A percentile compares a stretch with the other conserved stretches of the same genome.
Evolutionary conservation across 345 rosid genomes (phyloP).

Genomic region (Rhizophora mangle): DNA sequence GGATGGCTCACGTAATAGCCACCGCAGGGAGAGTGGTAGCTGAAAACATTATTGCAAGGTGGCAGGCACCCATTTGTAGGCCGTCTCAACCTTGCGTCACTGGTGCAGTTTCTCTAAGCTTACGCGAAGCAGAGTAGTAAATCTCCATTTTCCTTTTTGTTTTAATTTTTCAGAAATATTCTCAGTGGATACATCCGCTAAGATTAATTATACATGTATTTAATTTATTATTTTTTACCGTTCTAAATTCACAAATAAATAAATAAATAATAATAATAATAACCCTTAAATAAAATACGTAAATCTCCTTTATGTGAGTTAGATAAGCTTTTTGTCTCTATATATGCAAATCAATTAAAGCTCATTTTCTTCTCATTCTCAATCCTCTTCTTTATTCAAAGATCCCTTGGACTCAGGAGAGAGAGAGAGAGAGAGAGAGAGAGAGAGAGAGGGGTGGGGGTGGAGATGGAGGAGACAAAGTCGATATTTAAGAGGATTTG

Average conservation of each 20-base stretch:
- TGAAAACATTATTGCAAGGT: background rate
- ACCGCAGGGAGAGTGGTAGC: background rate
- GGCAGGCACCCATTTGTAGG: background rate
- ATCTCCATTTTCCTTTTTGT: background rate
- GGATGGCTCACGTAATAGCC: background rate
- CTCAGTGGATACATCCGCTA: too few species aligned
- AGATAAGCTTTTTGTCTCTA: too few species aligned
- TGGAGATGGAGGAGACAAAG: conserved; percentile 45
- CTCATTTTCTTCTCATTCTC: conserved; percentile 5
- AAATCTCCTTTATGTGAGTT: too few species aligned
- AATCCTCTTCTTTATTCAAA: background rate
- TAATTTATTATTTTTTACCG: too few species aligned
- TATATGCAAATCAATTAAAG: background rate
- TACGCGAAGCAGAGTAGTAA: background rate
- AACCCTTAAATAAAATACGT: too few species aligned
- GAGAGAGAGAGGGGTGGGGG: conserved; percentile 31
- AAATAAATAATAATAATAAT: too few species aligned
- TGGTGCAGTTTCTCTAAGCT: background rate
- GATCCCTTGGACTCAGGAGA: background rate
- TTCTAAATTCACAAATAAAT: too few species aligned
- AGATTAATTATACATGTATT: too few species aligned
- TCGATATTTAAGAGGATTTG: conserved; percentile 82
- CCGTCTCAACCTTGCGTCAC: too few species aligned
- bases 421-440: conserved; percentile 9
- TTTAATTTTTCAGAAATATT: too few species aligned